Evolutionary conservation across 306 rosid species (phyloP).

Genomic region (Boehmeria nivea): DNA sequence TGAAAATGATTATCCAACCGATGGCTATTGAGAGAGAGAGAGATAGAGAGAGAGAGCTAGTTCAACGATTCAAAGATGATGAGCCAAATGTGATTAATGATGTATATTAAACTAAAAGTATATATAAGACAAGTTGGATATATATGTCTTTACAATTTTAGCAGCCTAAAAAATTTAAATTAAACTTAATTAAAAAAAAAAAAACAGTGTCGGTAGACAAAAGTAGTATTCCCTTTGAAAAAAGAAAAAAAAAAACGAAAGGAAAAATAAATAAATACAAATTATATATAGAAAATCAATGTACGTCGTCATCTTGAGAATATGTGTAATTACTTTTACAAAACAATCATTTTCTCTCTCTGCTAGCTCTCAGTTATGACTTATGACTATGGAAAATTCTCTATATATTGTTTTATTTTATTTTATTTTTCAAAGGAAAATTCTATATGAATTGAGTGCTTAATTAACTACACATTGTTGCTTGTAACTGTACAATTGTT

Average conservation of each 20-base stretch:
- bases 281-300: too few relatives aligned
- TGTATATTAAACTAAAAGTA: slow-evolving; percentile 1
- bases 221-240: not conserved
- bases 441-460: too few relatives aligned
- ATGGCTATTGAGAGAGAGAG: not conserved
- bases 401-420: too few relatives aligned
- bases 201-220: slow-evolving; percentile 13
- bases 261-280: not conserved
- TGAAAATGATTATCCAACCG: slow-evolving; percentile 27
- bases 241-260: not conserved
- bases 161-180: not conserved
- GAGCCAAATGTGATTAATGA: too few relatives aligned
- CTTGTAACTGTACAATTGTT: not conserved
- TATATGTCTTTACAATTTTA: not conserved
- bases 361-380: too few relatives aligned
- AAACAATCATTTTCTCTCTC: too few relatives aligned
- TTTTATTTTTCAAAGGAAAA: too few relatives aligned
- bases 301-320: too few relatives aligned
- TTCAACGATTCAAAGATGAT: slow-evolving; percentile 1
- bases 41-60: not conserved
- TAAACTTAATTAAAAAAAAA: not conserved
- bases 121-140: not conserved
- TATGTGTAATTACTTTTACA: too few relatives aligned
- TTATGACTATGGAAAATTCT: too few relatives aligned
- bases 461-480: too few relatives aligned